phyloP scores from a whole-genome alignment of 495 filamentous ascomycete species.

The Tuber umbilicatum region DNA sequence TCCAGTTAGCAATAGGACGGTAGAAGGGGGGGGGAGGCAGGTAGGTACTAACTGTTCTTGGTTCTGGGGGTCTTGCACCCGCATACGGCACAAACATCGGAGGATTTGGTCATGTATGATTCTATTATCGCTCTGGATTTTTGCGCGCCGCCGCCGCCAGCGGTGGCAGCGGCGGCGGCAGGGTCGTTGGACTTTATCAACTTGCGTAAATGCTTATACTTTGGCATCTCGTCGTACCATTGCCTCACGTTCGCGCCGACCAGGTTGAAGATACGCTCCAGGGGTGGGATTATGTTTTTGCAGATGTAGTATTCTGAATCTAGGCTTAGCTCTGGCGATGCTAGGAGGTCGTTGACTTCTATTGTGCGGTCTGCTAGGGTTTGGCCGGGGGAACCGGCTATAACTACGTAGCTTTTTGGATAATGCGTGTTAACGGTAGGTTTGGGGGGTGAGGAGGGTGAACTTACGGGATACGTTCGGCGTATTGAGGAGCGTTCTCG shows the following conservation, averaged over 20 bases:
- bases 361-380: slow-evolving; percentile 85
- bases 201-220: slow-evolving; percentile 66
- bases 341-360: slow-evolving; percentile 72
- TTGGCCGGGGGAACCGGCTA: slow-evolving; percentile 78
- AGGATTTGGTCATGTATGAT: slow-evolving; percentile 72
- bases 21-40: slow-evolving; percentile 5
- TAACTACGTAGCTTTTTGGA: slow-evolving; percentile 62
- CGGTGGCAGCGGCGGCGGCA: slow-evolving; percentile 24
- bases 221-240: slow-evolving; percentile 98
- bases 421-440: neutral
- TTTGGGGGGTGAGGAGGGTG: neutral
- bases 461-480: slow-evolving; percentile 69
- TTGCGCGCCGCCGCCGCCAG: neutral
- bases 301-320: slow-evolving; percentile 95
- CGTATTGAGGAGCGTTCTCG: slow-evolving; percentile 84
- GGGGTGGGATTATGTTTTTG: slow-evolving; percentile 89
- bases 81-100: slow-evolving; percentile 63
- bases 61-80: slow-evolving; percentile 54
- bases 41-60: slow-evolving; percentile 36
- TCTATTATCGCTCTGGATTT: slow-evolving; percentile 61
- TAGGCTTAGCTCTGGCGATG: slow-evolving; percentile 68
- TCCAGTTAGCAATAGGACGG: slow-evolving; percentile 14
- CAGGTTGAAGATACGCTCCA: slow-evolving; percentile 94
- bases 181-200: slow-evolving; percentile 43
- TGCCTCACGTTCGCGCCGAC: slow-evolving; percentile 83